Evolutionary conservation across 306 rosid genomes (phyloP).

Genomic region (Astragalus glycyphyllos): DNA sequence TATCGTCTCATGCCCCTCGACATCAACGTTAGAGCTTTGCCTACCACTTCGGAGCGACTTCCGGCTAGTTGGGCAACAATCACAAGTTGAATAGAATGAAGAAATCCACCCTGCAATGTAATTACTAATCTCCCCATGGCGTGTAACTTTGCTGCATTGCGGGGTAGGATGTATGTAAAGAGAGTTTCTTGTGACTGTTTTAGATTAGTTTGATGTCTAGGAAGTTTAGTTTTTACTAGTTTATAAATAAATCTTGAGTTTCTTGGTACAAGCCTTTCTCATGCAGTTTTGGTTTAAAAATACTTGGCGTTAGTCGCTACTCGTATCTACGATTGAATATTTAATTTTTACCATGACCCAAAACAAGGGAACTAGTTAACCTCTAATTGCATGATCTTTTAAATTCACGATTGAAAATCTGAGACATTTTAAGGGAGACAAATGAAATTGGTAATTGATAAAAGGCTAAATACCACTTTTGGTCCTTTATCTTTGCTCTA

Average conservation of each 20-base stretch:
- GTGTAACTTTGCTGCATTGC: slow-evolving; percentile 15
- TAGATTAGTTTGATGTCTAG: slow-evolving; percentile 30
- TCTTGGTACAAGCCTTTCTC: slow-evolving; percentile 32
- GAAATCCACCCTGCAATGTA: slow-evolving; percentile 1
- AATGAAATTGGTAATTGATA: too few species aligned
- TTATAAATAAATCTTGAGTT: slow-evolving; percentile 16
- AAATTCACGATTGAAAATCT: too few species aligned
- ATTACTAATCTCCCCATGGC: neutral
- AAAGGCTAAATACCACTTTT: too few species aligned
- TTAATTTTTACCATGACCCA: too few species aligned
- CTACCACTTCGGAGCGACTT: slow-evolving; percentile 60
- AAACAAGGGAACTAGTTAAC: too few species aligned
- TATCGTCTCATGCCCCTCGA: slow-evolving; percentile 75
- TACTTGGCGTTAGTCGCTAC: neutral
- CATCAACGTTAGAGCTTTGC: slow-evolving; percentile 64
- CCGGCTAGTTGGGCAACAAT: slow-evolving; percentile 56
- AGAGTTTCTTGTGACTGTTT: neutral
- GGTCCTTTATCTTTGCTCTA: too few species aligned
- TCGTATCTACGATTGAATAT: neutral
- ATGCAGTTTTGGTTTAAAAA: neutral
- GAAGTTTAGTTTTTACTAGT: slow-evolving; percentile 33
- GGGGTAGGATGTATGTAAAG: slow-evolving; percentile 43
- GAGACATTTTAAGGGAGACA: too few species aligned
- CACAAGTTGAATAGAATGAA: slow-evolving; percentile 47
- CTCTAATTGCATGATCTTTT: too few species aligned